Evolutionary conservation across 345 rosid genomes (phyloP).

Genomic region (Bruguiera gymnorhiza): DNA sequence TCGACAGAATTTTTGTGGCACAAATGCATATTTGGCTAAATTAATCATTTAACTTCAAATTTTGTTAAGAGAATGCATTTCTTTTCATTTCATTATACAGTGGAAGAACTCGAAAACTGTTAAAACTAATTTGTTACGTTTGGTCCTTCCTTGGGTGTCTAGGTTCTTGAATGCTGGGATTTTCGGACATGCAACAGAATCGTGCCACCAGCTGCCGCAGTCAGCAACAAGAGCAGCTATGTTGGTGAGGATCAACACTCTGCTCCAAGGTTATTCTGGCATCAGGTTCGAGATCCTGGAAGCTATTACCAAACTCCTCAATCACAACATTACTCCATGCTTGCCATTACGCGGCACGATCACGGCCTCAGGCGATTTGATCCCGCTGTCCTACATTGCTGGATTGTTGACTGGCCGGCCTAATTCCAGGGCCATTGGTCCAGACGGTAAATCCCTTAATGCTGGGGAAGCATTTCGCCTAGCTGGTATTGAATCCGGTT

Average conservation of each 20-base stretch:
- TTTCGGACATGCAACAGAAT: slow-evolving; percentile 23
- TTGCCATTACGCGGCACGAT: slow-evolving; percentile 25
- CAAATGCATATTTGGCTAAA: too few species aligned
- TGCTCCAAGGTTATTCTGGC: slow-evolving; percentile 31
- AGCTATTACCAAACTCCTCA: slow-evolving; percentile 27
- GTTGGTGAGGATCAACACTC: slow-evolving; percentile 33
- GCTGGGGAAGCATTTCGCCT: slow-evolving; percentile 13
- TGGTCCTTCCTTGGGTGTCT: not conserved
- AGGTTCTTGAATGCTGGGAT: slow-evolving; percentile 35
- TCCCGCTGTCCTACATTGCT: slow-evolving; percentile 27
- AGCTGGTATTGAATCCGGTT: slow-evolving; percentile 19
- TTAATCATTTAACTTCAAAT: too few species aligned
- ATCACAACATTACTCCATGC: slow-evolving; percentile 25
- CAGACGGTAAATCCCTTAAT: slow-evolving; percentile 16
- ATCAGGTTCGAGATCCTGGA: slow-evolving; percentile 31
- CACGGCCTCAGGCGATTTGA: slow-evolving; percentile 28
- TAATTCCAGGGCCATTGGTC: slow-evolving; percentile 25
- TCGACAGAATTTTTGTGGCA: too few species aligned
- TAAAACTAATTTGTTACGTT: not conserved
- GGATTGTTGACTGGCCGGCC: slow-evolving; percentile 24
- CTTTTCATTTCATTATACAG: not conserved
- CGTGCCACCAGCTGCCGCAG: slow-evolving; percentile 27
- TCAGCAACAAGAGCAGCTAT: slow-evolving; percentile 26
- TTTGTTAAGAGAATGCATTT: not conserved
- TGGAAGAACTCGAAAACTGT: not conserved